Evolutionary conservation across 768 basidiomycete genomes (phyloP), one percentile per base, ranked within the genome.

Genomic region (Pulveroboletus sp.): DNA sequence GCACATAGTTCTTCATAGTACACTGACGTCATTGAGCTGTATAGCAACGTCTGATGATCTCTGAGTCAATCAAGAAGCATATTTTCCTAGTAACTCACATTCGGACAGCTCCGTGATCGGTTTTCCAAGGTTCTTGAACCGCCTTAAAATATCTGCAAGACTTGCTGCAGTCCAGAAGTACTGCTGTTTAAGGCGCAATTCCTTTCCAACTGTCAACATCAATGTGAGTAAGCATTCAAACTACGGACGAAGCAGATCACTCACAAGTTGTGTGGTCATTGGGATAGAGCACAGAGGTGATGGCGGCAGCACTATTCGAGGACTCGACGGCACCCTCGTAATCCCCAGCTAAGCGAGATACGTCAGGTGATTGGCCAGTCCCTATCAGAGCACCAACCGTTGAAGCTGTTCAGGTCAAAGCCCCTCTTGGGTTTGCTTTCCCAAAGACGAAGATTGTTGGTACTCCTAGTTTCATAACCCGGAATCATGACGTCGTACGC

Each of bases 401-500:
- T 98, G 81, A 97, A 98, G 40, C 87, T 89, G 67, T 93, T 88
- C 57, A 97, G 68, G 70, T 97, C 93, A 64, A 97, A 97, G 1
- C 89, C 90, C 59, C 89, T 76, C 75, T 91, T 90, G 21, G 91
- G 84, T 72, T 86, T 86, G 63, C 77, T 85, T 73, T 87, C 90
- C 90, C 84, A 90, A 47, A 83, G 75, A 54, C 88, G 76, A 58
- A 97, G 72, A 69, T 96, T 97, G 74, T 95, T 94, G 44, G 90
- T 93, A 54, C 85, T 93, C 69, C 76, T 78, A 37, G 89, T 93
- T 24, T 76, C 77, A 63, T 81, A 93, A 3, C 71, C 87, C 5
- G 94, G 93, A 57, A 98, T 89, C 73, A 95, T 95, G 17, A 91
- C 85, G 65, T 97, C 95, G 63, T 95, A 94, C 0, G 94, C 95